A percentile compares a stretch with the other conserved stretches of the same genome.
phyloP scores from a whole-genome alignment of 768 basidiomycete genomes.

The Sistotremastrum suecicum region DNA sequence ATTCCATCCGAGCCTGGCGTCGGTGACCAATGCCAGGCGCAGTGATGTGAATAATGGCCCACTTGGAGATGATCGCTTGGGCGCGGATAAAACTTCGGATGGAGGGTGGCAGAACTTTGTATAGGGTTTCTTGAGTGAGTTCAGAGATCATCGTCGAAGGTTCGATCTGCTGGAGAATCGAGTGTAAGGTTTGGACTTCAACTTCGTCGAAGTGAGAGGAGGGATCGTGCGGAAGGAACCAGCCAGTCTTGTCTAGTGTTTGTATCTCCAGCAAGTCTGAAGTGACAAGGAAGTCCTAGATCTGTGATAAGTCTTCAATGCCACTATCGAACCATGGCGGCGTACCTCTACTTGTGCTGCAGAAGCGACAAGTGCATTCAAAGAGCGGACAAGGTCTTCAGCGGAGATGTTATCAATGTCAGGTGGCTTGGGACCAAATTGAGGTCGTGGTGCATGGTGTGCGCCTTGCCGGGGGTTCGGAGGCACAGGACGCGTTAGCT shows the following conservation, averaged over 20 bases:
- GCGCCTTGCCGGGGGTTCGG: slow-evolving; percentile 2
- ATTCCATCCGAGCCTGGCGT: slow-evolving; percentile 62
- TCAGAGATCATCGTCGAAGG: slow-evolving; percentile 63
- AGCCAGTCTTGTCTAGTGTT: slow-evolving; percentile 63
- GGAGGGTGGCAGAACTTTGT: slow-evolving; percentile 61
- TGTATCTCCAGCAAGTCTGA: slow-evolving; percentile 74
- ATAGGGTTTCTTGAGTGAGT: slow-evolving; percentile 51
- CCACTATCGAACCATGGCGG: slow-evolving; percentile 1
- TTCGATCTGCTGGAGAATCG: slow-evolving; percentile 56
- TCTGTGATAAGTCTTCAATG: slow-evolving; percentile 1
- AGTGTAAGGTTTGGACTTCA: slow-evolving; percentile 72
- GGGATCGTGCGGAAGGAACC: slow-evolving; percentile 54
- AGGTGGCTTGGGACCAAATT: slow-evolving; percentile 32
- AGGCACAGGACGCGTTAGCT: slow-evolving; percentile 1
- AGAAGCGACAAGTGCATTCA: slow-evolving; percentile 65
- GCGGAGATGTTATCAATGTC: slow-evolving; percentile 50
- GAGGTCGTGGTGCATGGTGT: slow-evolving; percentile 5
- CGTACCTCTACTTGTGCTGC: slow-evolving; percentile 65
- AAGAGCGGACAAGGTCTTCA: slow-evolving; percentile 60
- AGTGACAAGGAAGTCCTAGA: slow-evolving; percentile 62
- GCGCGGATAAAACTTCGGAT: slow-evolving; percentile 67
- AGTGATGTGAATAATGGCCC: slow-evolving; percentile 59
- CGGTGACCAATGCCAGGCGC: slow-evolving; percentile 49
- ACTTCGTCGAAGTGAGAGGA: slow-evolving; percentile 40
- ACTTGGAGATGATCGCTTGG: slow-evolving; percentile 63